phyloP scores from a whole-genome alignment of 768 basidiomycete genomes.

The Leccinum rimulosum region DNA sequence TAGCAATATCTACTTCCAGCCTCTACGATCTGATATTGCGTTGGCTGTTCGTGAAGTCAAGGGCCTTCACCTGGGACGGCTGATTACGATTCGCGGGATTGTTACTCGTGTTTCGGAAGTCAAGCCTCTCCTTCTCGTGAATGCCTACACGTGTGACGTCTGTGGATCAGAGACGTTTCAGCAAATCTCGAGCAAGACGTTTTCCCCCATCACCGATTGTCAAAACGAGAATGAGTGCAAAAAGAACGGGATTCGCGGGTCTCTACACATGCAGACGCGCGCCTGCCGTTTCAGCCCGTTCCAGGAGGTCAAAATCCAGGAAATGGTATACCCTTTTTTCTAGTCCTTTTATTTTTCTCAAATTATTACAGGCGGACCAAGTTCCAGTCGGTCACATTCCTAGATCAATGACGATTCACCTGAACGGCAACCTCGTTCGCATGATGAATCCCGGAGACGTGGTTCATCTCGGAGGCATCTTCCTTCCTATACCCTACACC shows the following conservation, averaged over 20 bases:
- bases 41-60: constrained; percentile 92
- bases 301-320: constrained; percentile 98
- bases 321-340: constrained; percentile 65
- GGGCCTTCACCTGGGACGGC: constrained; percentile 79
- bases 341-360: constrained; percentile 5
- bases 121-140: constrained; percentile 94
- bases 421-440: constrained; percentile 87
- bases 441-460: constrained; percentile 94
- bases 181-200: constrained; percentile 89
- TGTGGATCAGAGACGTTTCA: constrained; percentile 99
- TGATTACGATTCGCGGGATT: constrained; percentile 96
- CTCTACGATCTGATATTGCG: constrained; percentile 68
- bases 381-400: constrained; percentile 99
- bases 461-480: constrained; percentile 93
- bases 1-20: constrained; percentile 94
- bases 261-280: constrained; percentile 96
- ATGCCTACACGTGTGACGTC: constrained; percentile 97
- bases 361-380: constrained; percentile 77
- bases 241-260: constrained; percentile 83
- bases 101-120: constrained; percentile 99
- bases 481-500: constrained; percentile 96
- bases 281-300: constrained; percentile 97
- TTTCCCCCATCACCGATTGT: constrained; percentile 86
- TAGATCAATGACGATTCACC: constrained; percentile 95
- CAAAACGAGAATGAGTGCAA: constrained; percentile 82